These are phyloP conservation scores for Venturia oleaginea DNA, from an alignment of 2,329 filamentous ascomycete species.

Conservation along the genomic window DNA sequence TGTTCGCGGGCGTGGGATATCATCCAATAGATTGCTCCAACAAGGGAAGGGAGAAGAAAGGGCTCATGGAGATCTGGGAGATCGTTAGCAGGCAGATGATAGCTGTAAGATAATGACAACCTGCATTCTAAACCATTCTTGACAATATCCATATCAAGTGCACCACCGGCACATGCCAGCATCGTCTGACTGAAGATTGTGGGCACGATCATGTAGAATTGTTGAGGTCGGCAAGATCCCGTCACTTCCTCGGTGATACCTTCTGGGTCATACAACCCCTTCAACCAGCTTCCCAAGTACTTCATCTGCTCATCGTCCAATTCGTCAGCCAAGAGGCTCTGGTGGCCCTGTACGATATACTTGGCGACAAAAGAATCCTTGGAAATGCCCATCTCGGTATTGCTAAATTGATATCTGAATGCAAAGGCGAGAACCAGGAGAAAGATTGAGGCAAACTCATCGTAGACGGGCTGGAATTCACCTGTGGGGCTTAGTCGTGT, in stretches of 20 bases:
- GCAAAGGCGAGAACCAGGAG: constrained; percentile 65
- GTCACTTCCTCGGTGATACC: constrained; percentile 73
- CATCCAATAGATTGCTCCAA: constrained; percentile 64
- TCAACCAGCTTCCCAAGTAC: constrained; percentile 66
- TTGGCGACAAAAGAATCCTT: constrained; percentile 60
- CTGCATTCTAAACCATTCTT: constrained; percentile 69
- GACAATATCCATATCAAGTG: constrained; percentile 59
- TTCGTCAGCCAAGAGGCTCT: constrained; percentile 49
- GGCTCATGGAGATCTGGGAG: constrained; percentile 63
- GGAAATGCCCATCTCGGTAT: constrained; percentile 55
- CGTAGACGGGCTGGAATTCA: constrained; percentile 77
- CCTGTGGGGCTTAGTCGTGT: constrained; percentile 31
- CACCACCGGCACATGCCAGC: constrained; percentile 56
- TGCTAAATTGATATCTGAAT: constrained; percentile 62
- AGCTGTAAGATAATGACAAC: constrained; percentile 20
- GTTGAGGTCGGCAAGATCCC: constrained; percentile 71
- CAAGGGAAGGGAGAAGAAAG: constrained; percentile 68
- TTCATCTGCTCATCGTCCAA: constrained; percentile 56
- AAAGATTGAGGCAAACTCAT: constrained; percentile 72
- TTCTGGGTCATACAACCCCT: constrained; percentile 67
- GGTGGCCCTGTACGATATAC: constrained; percentile 51
- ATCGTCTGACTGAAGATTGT: constrained; percentile 69
- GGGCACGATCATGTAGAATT: constrained; percentile 71
- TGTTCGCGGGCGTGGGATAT: constrained; percentile 60
- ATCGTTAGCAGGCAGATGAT: constrained; percentile 8